These are phyloP conservation scores for Marasmius fiardii DNA, from an alignment of 1,284 basidiomycete species.

Conservation along the genomic window DNA sequence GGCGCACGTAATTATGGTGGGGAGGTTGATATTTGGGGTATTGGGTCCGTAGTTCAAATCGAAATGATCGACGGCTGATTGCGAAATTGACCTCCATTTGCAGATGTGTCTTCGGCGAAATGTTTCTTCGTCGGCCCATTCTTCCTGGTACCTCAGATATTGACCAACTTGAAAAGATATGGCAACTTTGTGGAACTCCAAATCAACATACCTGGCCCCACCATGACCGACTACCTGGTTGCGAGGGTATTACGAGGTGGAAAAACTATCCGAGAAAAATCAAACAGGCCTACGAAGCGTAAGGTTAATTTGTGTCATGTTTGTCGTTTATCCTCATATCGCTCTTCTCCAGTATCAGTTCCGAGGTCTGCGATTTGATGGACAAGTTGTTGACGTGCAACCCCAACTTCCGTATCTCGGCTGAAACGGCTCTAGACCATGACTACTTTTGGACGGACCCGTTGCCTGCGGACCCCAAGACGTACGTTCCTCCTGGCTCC, in stretches of 20 bases:
- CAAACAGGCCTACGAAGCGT: conserved; percentile 59
- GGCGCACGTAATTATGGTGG: conserved; percentile 90
- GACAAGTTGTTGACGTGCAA: conserved; percentile 92
- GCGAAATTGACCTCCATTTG: conserved; percentile 9
- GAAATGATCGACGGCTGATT: background rate
- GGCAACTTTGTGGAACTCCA: conserved; percentile 85
- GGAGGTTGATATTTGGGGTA: conserved; percentile 98
- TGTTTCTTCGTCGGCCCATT: conserved; percentile 89
- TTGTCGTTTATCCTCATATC: background rate
- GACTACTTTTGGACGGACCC: conserved; percentile 93
- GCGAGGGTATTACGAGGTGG: conserved; percentile 73
- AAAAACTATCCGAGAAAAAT: conserved; percentile 47
- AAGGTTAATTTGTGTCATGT: conserved; percentile 15
- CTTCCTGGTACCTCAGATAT: conserved; percentile 86
- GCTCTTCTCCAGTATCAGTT: conserved; percentile 43
- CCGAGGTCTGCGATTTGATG: conserved; percentile 85
- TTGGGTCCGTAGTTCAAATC: conserved; percentile 60
- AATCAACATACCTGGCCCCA: conserved; percentile 83
- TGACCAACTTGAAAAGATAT: conserved; percentile 90
- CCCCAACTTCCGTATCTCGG: conserved; percentile 89
- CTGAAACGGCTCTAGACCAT: conserved; percentile 82
- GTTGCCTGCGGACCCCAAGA: conserved; percentile 78
- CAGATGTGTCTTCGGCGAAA: conserved; percentile 93
- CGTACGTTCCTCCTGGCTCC: conserved; percentile 42
- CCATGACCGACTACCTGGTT: conserved; percentile 75